A percentile compares a stretch with the other conserved stretches of the same genome.
phyloP scores from a whole-genome alignment of 1,284 basidiomycete species.

The Wolfiporia cocos region DNA sequence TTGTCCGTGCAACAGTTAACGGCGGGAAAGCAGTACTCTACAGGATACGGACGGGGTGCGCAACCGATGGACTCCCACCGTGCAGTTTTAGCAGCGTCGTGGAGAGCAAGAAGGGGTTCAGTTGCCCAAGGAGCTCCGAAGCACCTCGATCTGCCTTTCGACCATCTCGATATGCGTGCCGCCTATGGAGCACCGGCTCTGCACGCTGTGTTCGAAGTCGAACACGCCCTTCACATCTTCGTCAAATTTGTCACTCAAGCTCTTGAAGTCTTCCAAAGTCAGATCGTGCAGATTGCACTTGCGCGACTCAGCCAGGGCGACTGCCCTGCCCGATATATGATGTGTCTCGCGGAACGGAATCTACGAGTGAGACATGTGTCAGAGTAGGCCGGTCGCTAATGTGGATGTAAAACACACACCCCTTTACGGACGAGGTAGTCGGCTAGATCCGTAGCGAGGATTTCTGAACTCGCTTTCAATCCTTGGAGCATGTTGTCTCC shows the following conservation, averaged over 20 bases:
- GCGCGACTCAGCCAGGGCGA: slow-evolving; percentile 86
- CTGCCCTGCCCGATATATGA: slow-evolving; percentile 94
- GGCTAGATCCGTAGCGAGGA: slow-evolving; percentile 94
- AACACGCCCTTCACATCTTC: slow-evolving; percentile 83
- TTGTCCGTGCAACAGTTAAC: too few species aligned
- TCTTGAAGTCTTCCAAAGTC: slow-evolving; percentile 73
- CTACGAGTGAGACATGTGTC: slow-evolving; percentile 26
- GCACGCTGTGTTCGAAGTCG: slow-evolving; percentile 94
- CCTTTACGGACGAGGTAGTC: slow-evolving; percentile 99
- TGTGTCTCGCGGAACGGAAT: slow-evolving; percentile 98
- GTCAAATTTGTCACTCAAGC: slow-evolving; percentile 72
- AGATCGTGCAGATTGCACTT: slow-evolving; percentile 80
- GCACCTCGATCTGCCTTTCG: slow-evolving; percentile 74
- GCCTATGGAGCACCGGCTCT: slow-evolving; percentile 88
- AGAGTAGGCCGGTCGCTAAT: slow-evolving; percentile 3
- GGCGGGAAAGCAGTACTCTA: too few species aligned
- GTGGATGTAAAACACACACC: slow-evolving; percentile 42
- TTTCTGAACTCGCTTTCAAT: slow-evolving; percentile 79
- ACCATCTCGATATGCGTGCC: slow-evolving; percentile 86
- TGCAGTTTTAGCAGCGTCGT: too few species aligned
- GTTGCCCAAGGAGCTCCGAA: slow-evolving; percentile 43
- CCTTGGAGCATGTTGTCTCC: slow-evolving; percentile 86
- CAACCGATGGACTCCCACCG: too few species aligned
- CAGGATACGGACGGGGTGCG: too few species aligned
- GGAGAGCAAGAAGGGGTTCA: too few species aligned